Base-by-base conservation (phyloP, 768 basidiomycete species). In the Mycena rebaudengoi region DNA sequence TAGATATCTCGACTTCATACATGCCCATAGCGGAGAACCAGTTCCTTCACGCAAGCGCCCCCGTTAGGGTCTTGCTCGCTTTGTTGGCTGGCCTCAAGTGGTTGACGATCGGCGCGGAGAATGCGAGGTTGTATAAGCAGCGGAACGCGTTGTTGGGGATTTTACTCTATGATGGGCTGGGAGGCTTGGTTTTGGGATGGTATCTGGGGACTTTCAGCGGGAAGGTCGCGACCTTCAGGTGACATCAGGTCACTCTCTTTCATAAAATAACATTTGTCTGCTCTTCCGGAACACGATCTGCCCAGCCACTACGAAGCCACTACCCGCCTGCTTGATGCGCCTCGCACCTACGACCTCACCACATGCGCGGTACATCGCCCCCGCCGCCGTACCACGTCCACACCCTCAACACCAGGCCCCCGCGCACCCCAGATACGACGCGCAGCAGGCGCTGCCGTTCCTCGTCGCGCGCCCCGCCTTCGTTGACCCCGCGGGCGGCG, bases 171-270 rank as follows among this genome's bases (percentile, higher is more conserved):
- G 57, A 49, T 30, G 57, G 57, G 45, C 28, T 58, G 46, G 57
- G 57, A 39, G 46, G 46, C 26, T 40, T 58, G 44, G 11, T 23
- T 39, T 58, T 58, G 35, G 35, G 57, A 40, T 49, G 57, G 46
- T 58, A 48, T 58, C 45, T 58, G 37, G 57, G 57, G 26, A 58
- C 57, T 26, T 58, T 58, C 45, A 49, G 57, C 45, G 46, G 57
- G 45, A 58, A 58, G 43, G 57, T 58, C 20, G 45, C 56, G 45
- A n/a, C 56, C 26, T 58, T 28, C 25, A 48, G 45, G 56, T 58
- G 45, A 58, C 45, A 53, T 40, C 51, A 53, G 37, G 3, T 54
- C 16, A 29, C 35, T 37, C n/a, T n/a, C 33, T 37, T 37, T 50
- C 50, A 39, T 54, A 29, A 41, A 54, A 53, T 53, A 39, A 30